A percentile compares a stretch with the other conserved stretches of the same genome.
These are phyloP conservation scores for Colletotrichum paranaense DNA, from an alignment of 2,329 filamentous ascomycete genomes.

Conservation along the genomic window DNA sequence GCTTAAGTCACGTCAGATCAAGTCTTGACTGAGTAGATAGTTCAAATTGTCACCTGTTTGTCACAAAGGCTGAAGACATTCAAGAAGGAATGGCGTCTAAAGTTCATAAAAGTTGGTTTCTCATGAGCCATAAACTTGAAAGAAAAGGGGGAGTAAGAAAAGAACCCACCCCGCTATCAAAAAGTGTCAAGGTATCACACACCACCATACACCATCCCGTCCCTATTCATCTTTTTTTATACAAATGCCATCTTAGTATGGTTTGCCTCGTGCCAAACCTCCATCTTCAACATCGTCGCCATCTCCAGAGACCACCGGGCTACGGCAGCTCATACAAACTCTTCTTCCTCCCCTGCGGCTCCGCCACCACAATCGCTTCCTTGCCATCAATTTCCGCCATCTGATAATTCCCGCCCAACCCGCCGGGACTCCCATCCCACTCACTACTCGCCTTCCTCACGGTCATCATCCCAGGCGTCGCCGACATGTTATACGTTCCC, in stretches of 20 bases:
- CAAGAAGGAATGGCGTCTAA: not conserved
- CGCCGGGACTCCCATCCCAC: conserved; percentile 24
- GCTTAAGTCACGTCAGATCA: not conserved
- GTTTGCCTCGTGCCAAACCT: not conserved
- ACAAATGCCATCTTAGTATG: not conserved
- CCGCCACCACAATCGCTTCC: conserved; percentile 14
- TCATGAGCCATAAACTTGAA: conserved; percentile 20
- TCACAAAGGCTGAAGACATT: too few relatives aligned
- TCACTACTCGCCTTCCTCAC: conserved; percentile 19
- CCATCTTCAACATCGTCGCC: not conserved
- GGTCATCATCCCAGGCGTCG: not conserved
- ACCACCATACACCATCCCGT: not conserved
- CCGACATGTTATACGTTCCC: conserved; percentile 9
- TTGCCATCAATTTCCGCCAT: conserved; percentile 32
- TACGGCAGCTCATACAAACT: conserved; percentile 31
- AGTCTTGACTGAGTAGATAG: not conserved
- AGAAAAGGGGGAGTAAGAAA: not conserved
- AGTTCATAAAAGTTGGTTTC: conserved; percentile 12
- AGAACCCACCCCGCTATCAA: not conserved
- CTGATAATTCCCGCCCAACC: conserved; percentile 14
- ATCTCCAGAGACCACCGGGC: not conserved
- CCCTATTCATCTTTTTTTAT: conserved; percentile 1
- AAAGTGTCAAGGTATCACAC: conserved; percentile 15
- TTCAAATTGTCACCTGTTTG: too few relatives aligned
- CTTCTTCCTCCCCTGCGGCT: conserved; percentile 23